A percentile compares a stretch with the other conserved stretches of the same genome.
These are phyloP conservation scores for Chytridium lagenaria DNA, from an alignment of 371 early-diverging fungal species.

Conservation along the genomic window DNA sequence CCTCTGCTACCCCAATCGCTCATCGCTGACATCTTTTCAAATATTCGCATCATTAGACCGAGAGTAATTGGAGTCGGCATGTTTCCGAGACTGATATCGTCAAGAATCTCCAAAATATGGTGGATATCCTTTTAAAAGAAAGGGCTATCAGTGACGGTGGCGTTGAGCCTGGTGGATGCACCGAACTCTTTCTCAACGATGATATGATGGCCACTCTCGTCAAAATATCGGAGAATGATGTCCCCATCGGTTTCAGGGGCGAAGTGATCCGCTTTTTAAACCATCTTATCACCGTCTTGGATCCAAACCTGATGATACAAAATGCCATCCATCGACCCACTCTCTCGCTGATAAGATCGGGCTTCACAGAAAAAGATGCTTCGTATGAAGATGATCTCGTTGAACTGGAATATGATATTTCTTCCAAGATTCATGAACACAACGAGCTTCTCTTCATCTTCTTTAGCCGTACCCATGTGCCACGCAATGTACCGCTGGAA, in stretches of 20 bases:
- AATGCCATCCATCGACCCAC: constrained; percentile 89
- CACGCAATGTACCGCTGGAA: constrained; percentile 33
- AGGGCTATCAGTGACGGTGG: constrained; percentile 59
- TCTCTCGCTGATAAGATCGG: constrained; percentile 73
- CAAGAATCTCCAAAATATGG: constrained; percentile 75
- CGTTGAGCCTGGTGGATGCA: constrained; percentile 74
- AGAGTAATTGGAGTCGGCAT: constrained; percentile 42
- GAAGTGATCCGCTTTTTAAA: constrained; percentile 82
- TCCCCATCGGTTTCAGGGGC: constrained; percentile 85
- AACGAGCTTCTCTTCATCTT: constrained; percentile 89
- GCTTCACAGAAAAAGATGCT: constrained; percentile 65
- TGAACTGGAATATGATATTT: constrained; percentile 80
- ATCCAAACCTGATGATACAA: constrained; percentile 88
- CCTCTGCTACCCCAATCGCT: no score
- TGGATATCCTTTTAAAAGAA: constrained; percentile 90
- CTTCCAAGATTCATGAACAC: constrained; percentile 88
- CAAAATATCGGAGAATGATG: constrained; percentile 77
- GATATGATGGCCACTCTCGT: constrained; percentile 81
- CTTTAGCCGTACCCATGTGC: constrained; percentile 74
- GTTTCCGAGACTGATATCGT: constrained; percentile 85
- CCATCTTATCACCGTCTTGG: constrained; percentile 83
- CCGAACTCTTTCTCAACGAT: constrained; percentile 89
- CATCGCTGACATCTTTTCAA: no score
- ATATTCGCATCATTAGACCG: constrained; percentile 25
- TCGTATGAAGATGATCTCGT: constrained; percentile 83